Evolutionary conservation across 140 eudicot genomes (phyloP).

Genomic region (Oenanthe javanica): DNA sequence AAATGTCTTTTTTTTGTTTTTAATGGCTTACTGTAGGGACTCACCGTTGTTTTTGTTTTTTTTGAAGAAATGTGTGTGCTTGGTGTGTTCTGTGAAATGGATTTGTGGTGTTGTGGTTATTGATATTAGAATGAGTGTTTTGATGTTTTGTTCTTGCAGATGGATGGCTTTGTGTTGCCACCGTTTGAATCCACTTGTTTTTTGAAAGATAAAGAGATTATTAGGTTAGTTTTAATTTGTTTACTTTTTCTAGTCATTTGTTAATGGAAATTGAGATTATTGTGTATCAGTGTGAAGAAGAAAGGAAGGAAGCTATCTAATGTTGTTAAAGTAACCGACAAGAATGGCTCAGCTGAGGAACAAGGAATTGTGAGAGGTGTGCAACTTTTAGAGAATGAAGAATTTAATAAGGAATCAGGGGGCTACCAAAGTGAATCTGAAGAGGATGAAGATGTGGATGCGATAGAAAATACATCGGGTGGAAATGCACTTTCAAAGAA

Average conservation of each 20-base stretch:
- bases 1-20: background rate
- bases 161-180: conserved; percentile 92
- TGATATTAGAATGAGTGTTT: background rate
- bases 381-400: conserved; percentile 60
- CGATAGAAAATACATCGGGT: conserved; percentile 24
- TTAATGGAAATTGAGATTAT: conserved; percentile 12
- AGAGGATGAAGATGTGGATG: conserved; percentile 26
- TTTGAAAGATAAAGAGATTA: conserved; percentile 71
- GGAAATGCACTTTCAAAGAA: conserved; percentile 44
- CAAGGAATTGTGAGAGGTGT: conserved; percentile 32
- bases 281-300: conserved; percentile 49
- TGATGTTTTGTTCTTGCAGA: conserved; percentile 37
- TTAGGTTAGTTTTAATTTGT: conserved; percentile 41
- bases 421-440: conserved; percentile 58
- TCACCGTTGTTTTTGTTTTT: background rate
- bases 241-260: background rate
- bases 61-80: background rate
- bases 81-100: background rate
- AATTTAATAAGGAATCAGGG: conserved; percentile 54
- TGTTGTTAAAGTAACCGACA: conserved; percentile 31
- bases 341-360: conserved; percentile 28
- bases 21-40: background rate
- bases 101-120: background rate
- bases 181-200: conserved; percentile 72
- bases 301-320: conserved; percentile 24